A percentile compares a stretch with the other conserved stretches of the same genome.
These are phyloP conservation scores for Tetraselmis striata DNA, from an alignment of 139 green algal genomes.

Conservation along the genomic window DNA sequence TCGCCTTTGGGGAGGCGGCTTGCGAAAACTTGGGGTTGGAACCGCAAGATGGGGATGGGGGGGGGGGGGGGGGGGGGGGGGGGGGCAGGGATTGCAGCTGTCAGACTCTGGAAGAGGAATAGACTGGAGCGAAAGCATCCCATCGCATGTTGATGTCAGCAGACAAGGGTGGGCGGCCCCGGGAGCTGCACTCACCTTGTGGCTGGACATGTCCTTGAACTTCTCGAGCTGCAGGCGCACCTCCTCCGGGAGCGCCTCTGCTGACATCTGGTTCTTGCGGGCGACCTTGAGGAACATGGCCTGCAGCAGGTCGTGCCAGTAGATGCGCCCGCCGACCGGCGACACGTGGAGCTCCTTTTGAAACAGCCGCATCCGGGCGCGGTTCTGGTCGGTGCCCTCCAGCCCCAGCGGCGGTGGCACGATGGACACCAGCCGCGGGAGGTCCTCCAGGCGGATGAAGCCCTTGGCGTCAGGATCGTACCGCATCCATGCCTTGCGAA, in stretches of 20 bases:
- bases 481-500: conserved; percentile 10
- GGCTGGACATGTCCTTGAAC: not conserved
- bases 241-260: conserved; percentile 4
- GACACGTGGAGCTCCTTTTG: conserved; percentile 11
- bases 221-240: conserved; percentile 11
- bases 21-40: not conserved
- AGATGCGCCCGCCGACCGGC: conserved; percentile 1
- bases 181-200: too few species aligned
- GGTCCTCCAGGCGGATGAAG: conserved; percentile 10
- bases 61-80: too few species aligned
- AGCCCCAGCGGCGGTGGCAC: conserved; percentile 19
- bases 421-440: conserved; percentile 4
- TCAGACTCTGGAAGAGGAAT: not conserved
- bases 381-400: conserved; percentile 1
- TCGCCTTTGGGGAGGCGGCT: too few species aligned
- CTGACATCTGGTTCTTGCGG: conserved; percentile 4
- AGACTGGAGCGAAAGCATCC: too few species aligned
- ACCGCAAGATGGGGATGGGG: too few species aligned
- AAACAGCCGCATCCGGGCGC: conserved; percentile 6
- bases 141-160: too few species aligned
- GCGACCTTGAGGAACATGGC: conserved; percentile 7
- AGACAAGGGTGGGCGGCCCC: too few species aligned
- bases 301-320: conserved; percentile 22
- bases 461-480: conserved; percentile 18
- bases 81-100: not conserved